Evolutionary conservation across 495 filamentous ascomycete genomes (phyloP), one percentile per base, ranked within the genome.

Genomic region (Penicillium desertorum): DNA sequence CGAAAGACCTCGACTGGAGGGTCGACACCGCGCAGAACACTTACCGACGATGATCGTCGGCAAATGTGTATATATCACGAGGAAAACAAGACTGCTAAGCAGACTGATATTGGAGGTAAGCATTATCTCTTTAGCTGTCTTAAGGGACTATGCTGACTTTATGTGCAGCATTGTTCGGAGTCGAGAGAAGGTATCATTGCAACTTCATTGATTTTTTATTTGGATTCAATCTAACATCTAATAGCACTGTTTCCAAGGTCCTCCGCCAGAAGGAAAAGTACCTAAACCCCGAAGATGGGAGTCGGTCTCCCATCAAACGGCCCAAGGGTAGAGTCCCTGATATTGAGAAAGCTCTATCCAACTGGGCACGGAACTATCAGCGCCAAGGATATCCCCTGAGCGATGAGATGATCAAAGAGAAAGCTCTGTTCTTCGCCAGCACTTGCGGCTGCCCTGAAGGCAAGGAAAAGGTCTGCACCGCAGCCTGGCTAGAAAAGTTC

Each of bases 211-310:
- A 34, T 5, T 34, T 8, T 41, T 8, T 41, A 7, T 23, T 45
- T n/a, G 2, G 2, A 44, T 63, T 60, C 34, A 61, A 59, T 64
- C 70, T 70, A 63, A 71, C 62, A 43, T 64, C 25, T 53, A 61
- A 44, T 68, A 98, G 94, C 73, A 99, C 94, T 36, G 94, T 99
- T 6, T 99, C 94, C 56, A 99, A 99, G 70, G 94, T 99, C 50
- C 75, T 98, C 59, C 88, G 94, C 51, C 88, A 96, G 66, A 96
- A 96, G 72, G 94, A 98, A 59, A 95, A 97, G 71, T 99, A 98
- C 75, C 85, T 99, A 9, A 88, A 86, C 62, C 84, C 86, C 45
- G 91, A 97, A 53, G 92, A 96, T 70, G 87, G 90, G 29, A 90
- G 84, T 60, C 83, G 87, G 56, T 96, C 94, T 41, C 92, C 94